Base-by-base conservation (phyloP, 2,329 filamentous ascomycete species). In the Xylaria digitata region DNA sequence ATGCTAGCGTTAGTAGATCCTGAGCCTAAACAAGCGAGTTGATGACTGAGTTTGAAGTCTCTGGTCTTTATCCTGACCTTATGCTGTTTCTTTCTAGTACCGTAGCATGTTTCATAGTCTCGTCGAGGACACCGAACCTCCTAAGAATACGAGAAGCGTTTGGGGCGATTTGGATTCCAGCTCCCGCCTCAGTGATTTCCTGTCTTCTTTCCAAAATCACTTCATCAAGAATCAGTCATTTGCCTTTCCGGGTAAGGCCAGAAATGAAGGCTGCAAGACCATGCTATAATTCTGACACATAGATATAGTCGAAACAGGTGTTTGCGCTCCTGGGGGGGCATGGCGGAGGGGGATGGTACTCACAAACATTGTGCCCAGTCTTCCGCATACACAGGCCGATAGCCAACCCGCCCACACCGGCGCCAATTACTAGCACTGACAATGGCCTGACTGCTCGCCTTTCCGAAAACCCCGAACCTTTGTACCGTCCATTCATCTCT, bases 381-480 rank as follows among this genome's bases (percentile, higher is more conserved):
- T 59, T 75, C 21, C 75, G 73, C 30, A 83, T 74, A 6, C 76
- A 78, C 26, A 83, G 74, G 40, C 78, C 81, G 15, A 80, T 74
- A 37, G 79, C 76, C 2, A 84, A 70, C 2, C 82, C 82, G 19
- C 78, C 80, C 34, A 84, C 78, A 19, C 82, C 81, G n/a, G 78
- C 79, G 6, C 80, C 80, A 32, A 81, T 71, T 13, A 82, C 69
- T 26, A 76, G 65, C 43, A 78, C 58, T 1, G 71, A 63, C 3
- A 74, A 43, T 19, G 67, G 46, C 13, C 49, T 65, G 11, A 68
- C 46, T 2, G 70, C 66, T 49, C 52, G 66, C 21, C 70, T 54
- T 52, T 56, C 54, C 26, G 63, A 59, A 45, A 69, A 69, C 19
- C 23, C 15, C 17, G 43, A 53, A 45, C 67, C 61, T 23, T 53